These are phyloP conservation scores for Mimosa pudica DNA, from an alignment of 306 rosid species.

Conservation along the genomic window DNA sequence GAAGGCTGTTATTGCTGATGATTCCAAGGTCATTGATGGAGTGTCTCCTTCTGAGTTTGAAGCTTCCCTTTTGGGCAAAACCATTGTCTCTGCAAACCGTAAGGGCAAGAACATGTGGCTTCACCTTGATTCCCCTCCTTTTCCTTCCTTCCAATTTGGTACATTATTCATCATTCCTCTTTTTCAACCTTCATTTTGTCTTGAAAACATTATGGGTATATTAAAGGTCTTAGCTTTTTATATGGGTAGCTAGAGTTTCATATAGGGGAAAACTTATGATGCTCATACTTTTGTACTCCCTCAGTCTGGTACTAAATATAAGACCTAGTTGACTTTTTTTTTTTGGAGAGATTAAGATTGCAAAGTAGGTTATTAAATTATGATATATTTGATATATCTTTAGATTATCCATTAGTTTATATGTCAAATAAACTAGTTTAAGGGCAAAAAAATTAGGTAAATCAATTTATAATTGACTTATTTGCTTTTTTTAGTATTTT, in stretches of 20 bases:
- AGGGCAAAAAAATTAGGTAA: too few relatives aligned
- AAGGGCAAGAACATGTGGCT: slow-evolving; percentile 98
- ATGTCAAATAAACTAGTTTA: too few relatives aligned
- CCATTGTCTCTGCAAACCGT: slow-evolving; percentile 73
- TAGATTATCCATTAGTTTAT: too few relatives aligned
- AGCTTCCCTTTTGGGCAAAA: slow-evolving; percentile 73
- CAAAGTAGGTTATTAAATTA: too few relatives aligned
- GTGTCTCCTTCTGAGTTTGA: slow-evolving; percentile 70
- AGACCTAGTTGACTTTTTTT: too few relatives aligned
- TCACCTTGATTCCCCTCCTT: slow-evolving; percentile 83
- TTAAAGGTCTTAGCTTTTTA: not conserved
- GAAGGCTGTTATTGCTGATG: slow-evolving; percentile 65
- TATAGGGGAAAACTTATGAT: not conserved
- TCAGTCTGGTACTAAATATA: too few relatives aligned
- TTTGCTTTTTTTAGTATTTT: too few relatives aligned
- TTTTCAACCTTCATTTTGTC: too few relatives aligned
- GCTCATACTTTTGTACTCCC: not conserved
- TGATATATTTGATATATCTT: too few relatives aligned
- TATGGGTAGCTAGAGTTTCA: not conserved
- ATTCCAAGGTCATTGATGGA: slow-evolving; percentile 84
- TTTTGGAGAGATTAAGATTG: too few relatives aligned
- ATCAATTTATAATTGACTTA: too few relatives aligned
- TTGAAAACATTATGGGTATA: not conserved
- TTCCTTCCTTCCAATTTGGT: slow-evolving; percentile 97
- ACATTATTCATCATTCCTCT: not conserved